A percentile compares a stretch with the other conserved stretches of the same genome.
Conservation (phyloP, 2,329 filamentous ascomycete species). For the Monilinia laxa region DNA sequence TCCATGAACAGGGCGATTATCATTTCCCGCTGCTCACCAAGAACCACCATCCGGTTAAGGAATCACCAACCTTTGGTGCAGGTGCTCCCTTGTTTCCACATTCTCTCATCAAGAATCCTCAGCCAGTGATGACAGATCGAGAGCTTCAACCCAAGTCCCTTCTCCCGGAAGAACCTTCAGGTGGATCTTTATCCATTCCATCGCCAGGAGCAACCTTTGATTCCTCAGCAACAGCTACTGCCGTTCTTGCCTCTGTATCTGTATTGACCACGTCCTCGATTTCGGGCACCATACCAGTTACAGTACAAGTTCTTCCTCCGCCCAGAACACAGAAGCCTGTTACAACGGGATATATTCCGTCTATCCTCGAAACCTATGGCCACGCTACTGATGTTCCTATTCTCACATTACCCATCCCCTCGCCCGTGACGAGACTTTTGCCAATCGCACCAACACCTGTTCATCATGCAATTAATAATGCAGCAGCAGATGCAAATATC, state of each 20-base stretch:
- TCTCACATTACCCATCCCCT: conserved; percentile 3
- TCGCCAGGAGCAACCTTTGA: conserved; percentile 8
- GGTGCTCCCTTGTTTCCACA: not conserved
- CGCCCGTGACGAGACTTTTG: conserved; percentile 22
- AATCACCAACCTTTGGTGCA: not conserved
- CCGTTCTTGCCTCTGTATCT: conserved; percentile 10
- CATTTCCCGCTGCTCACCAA: not conserved
- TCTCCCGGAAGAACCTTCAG: not conserved
- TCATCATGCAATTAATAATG: conserved; percentile 25
- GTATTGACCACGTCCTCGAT: conserved; percentile 10
- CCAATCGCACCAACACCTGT: conserved; percentile 14
- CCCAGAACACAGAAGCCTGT: not conserved
- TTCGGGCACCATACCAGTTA: not conserved
- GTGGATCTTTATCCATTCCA: conserved; percentile 9
- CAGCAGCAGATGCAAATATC: conserved; percentile 45
- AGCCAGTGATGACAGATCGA: not conserved
- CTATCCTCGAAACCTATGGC: conserved; percentile 12
- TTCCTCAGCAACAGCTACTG: conserved; percentile 5
- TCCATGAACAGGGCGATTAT: not conserved
- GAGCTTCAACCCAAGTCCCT: conserved; percentile 4
- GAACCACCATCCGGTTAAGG: not conserved
- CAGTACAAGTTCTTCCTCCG: conserved; percentile 14
- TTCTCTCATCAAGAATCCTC: not conserved
- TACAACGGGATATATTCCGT: conserved; percentile 7
- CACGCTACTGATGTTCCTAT: conserved; percentile 7